Conservation (phyloP, 139 green algal genomes). For the Micromonas commoda region DNA sequence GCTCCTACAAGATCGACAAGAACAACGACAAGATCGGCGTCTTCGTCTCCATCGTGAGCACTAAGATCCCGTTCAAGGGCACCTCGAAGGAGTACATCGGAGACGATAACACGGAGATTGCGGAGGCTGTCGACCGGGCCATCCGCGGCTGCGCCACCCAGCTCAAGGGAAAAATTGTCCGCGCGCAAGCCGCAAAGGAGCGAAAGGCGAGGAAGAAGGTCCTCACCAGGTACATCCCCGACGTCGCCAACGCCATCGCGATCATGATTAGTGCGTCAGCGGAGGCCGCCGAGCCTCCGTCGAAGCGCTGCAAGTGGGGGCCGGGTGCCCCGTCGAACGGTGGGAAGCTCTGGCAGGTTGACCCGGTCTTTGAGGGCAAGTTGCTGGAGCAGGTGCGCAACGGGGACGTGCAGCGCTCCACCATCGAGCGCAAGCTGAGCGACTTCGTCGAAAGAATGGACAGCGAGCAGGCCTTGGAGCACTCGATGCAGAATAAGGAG, state of each 20-base stretch:
- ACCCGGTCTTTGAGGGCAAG: conserved; percentile 40
- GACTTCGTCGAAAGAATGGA: conserved; percentile 88
- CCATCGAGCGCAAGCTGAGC: conserved; percentile 54
- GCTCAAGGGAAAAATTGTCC: conserved; percentile 75
- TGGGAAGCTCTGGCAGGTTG: conserved; percentile 9
- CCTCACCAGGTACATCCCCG: conserved; percentile 86
- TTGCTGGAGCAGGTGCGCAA: conserved; percentile 51
- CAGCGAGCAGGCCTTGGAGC: conserved; percentile 76
- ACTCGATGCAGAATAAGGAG: conserved; percentile 72
- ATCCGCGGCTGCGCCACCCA: conserved; percentile 63
- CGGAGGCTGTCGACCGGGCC: conserved; percentile 57
- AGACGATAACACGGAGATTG: conserved; percentile 90
- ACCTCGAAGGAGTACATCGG: conserved; percentile 94
- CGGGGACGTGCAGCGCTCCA: conserved; percentile 48
- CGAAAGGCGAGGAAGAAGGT: conserved; percentile 79
- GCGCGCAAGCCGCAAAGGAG: conserved; percentile 64
- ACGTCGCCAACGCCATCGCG: conserved; percentile 58
- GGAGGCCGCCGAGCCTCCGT: conserved; percentile 46
- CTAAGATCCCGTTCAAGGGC: conserved; percentile 98
- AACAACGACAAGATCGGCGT: conserved; percentile 80
- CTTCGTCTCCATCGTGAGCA: conserved; percentile 95
- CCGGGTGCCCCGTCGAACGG: conserved; percentile 2
- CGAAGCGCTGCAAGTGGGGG: conserved; percentile 4
- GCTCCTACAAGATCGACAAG: conserved; percentile 93
- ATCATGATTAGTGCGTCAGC: conserved; percentile 50